Percentiles rank a stretch among this genome's conserved stretches.
phyloP scores from a whole-genome alignment of 2,329 filamentous ascomycete species.

The Stemphylium vesicarium region DNA sequence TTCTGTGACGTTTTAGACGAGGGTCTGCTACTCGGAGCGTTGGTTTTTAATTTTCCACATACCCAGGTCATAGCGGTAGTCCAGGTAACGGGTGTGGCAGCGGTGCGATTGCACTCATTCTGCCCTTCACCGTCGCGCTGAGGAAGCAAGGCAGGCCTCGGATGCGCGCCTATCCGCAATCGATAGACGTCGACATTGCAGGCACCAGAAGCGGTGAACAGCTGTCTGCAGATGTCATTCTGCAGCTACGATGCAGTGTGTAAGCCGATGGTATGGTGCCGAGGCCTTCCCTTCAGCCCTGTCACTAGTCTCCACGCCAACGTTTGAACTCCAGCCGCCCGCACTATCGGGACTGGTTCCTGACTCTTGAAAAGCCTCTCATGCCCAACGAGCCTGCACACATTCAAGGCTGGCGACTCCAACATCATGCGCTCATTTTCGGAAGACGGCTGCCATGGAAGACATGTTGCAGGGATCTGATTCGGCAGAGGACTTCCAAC shows the following conservation, averaged over 20 bases:
- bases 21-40: constrained; percentile 21
- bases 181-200: constrained; percentile 4
- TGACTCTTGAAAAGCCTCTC: constrained; percentile 30
- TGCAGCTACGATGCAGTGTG: constrained; percentile 31
- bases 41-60: constrained; percentile 14
- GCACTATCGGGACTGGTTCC: constrained; percentile 33
- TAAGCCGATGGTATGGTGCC: constrained; percentile 29
- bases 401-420: neutral
- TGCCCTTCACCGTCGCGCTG: no score
- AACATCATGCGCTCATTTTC: constrained; percentile 11
- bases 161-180: no score
- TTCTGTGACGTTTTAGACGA: constrained; percentile 35
- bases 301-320: constrained; percentile 26
- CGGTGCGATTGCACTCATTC: no score
- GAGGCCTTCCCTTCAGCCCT: constrained; percentile 29
- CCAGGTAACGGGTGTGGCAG: constrained; percentile 28
- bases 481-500: no score
- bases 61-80: constrained; percentile 16
- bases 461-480: no score
- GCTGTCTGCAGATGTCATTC: constrained; percentile 41
- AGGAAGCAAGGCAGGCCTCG: no score
- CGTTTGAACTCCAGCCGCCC: constrained; percentile 35
- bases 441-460: neutral
- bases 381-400: constrained; percentile 8
- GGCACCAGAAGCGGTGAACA: constrained; percentile 37